phyloP scores from a whole-genome alignment of 352 stramenopile species.

The Globisporangium apiculatum region DNA sequence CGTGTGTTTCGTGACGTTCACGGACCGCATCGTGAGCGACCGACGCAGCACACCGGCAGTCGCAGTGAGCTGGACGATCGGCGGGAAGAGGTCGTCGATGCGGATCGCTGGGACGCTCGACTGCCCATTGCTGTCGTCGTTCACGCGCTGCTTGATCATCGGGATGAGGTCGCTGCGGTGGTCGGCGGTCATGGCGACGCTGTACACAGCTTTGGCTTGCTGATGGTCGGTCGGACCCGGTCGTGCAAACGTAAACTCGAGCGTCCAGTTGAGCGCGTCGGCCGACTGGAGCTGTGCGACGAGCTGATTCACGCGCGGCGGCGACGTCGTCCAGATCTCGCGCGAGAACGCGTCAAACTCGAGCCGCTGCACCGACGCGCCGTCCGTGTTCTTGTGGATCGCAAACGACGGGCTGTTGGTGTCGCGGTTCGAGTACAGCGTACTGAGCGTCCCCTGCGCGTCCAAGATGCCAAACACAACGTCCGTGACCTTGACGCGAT shows the following conservation, averaged over 20 bases:
- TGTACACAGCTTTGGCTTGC: conserved; percentile 47
- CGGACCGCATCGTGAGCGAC: conserved; percentile 40
- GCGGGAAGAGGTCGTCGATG: conserved; percentile 43
- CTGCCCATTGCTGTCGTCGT: conserved; percentile 17
- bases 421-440: conserved; percentile 68
- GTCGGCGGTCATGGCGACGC: conserved; percentile 31
- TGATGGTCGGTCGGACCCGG: conserved; percentile 55
- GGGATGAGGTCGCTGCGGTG: conserved; percentile 61
- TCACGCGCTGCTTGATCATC: conserved; percentile 66
- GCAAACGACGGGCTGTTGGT: conserved; percentile 63
- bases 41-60: conserved; percentile 48
- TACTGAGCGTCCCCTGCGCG: conserved; percentile 62
- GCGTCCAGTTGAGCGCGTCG: conserved; percentile 60
- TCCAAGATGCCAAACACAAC: conserved; percentile 73
- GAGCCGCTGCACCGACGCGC: conserved; percentile 68
- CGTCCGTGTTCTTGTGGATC: conserved; percentile 62
- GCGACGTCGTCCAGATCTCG: conserved; percentile 68
- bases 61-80: conserved; percentile 68
- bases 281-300: conserved; percentile 67
- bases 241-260: conserved; percentile 61
- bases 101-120: conserved; percentile 30
- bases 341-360: conserved; percentile 73
- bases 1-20: conserved; percentile 58
- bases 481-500: conserved; percentile 53
- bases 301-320: conserved; percentile 61